A percentile compares a stretch with the other conserved stretches of the same genome.
These are phyloP conservation scores for Pyrrhoderma noxium DNA, from an alignment of 1,284 basidiomycete genomes.

Conservation along the genomic window DNA sequence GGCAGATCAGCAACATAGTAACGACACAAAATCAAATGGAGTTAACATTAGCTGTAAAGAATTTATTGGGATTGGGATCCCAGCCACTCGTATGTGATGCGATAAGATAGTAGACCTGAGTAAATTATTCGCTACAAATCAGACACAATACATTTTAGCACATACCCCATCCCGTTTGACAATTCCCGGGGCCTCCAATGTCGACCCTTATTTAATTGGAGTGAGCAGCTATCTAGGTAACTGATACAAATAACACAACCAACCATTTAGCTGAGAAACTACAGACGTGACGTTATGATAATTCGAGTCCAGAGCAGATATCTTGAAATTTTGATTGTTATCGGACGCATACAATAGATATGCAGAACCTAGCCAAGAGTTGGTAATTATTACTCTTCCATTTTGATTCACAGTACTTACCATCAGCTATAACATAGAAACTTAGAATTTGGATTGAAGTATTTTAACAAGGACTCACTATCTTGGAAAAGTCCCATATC, in stretches of 20 bases:
- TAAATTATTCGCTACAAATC: neutral
- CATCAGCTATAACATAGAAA: conserved; percentile 32
- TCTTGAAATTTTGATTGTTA: conserved; percentile 66
- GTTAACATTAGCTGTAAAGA: conserved; percentile 43
- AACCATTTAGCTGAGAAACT: conserved; percentile 40
- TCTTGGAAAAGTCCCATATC: conserved; percentile 56
- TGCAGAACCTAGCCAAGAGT: conserved; percentile 29
- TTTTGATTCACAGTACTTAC: conserved; percentile 40
- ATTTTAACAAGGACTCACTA: conserved; percentile 29
- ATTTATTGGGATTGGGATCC: conserved; percentile 59
- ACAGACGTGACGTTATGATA: conserved; percentile 51
- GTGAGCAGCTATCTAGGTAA: neutral
- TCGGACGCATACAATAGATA: conserved; percentile 61
- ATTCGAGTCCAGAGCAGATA: conserved; percentile 45
- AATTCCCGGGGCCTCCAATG: conserved; percentile 55
- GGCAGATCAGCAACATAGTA: neutral
- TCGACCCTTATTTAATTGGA: conserved; percentile 34
- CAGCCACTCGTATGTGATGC: conserved; percentile 56
- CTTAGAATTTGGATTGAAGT: neutral
- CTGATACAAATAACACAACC: conserved; percentile 24
- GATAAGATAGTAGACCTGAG: conserved; percentile 49
- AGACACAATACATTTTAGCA: neutral
- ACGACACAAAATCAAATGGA: neutral
- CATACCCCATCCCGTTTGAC: conserved; percentile 48
- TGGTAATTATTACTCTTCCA: conserved; percentile 30